Percentiles rank a stretch among this genome's conserved stretches.
Conservation (phyloP, 345 rosid species). For the Ceriops decandra region DNA sequence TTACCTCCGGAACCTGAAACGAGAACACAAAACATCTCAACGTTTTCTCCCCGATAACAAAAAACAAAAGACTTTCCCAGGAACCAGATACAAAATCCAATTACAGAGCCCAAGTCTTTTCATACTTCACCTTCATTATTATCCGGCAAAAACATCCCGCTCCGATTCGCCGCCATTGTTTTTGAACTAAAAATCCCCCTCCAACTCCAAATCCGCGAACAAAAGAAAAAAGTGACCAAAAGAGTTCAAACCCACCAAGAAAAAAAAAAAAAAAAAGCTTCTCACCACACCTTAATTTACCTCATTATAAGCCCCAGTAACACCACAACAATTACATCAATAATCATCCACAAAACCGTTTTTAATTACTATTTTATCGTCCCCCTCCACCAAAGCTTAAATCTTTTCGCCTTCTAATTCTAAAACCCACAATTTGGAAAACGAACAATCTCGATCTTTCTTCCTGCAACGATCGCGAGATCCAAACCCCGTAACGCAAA, state of each 20-base stretch:
- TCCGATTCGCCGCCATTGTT: constrained; percentile 48
- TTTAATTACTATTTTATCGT: neutral
- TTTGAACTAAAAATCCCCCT: constrained; percentile 12
- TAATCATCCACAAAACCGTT: constrained; percentile 3
- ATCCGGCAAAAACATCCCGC: constrained; percentile 38
- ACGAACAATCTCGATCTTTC: constrained; percentile 1
- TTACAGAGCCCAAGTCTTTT: constrained; percentile 5
- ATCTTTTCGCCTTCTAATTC: constrained; percentile 15
- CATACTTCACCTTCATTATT: constrained; percentile 26
- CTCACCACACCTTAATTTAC: constrained; percentile 1
- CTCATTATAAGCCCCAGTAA: constrained; percentile 15
- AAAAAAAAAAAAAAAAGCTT: neutral
- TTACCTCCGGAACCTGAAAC: constrained; percentile 43
- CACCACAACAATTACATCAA: constrained; percentile 17
- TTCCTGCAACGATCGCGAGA: constrained; percentile 36
- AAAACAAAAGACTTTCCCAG: neutral
- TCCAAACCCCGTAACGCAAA: constrained; percentile 39
- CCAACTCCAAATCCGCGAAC: neutral
- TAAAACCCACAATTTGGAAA: constrained; percentile 8
- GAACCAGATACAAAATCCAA: constrained; percentile 12
- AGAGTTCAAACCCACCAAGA: neutral
- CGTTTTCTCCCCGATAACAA: constrained; percentile 13
- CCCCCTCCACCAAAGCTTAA: neutral
- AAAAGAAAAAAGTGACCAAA: neutral
- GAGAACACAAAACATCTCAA: constrained; percentile 9